Percentiles rank a stretch among this genome's conserved stretches.
Evolutionary conservation across 345 rosid species (phyloP).

Genomic region (Orychophragmus violaceus): DNA sequence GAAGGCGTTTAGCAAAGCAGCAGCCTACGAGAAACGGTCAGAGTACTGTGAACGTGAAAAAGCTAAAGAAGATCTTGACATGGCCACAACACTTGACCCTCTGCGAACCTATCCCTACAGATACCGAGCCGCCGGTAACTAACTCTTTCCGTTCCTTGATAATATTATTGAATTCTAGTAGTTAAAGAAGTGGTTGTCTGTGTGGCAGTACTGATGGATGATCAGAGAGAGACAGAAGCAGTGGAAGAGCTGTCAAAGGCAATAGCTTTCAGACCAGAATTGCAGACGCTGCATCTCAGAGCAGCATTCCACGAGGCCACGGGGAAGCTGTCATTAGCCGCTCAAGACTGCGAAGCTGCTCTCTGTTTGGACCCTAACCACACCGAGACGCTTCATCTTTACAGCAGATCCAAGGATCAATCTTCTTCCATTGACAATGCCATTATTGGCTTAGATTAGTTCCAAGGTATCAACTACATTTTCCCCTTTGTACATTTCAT

Average conservation of each 20-base stretch:
- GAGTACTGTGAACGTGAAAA: constrained; percentile 82
- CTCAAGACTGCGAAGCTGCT: constrained; percentile 84
- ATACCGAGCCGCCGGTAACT: constrained; percentile 91
- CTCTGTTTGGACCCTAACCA: constrained; percentile 85
- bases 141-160: background rate
- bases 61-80: constrained; percentile 74
- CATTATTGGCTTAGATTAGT: constrained; percentile 15
- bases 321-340: constrained; percentile 54
- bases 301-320: constrained; percentile 88
- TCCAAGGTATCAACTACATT: constrained; percentile 14
- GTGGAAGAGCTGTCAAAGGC: constrained; percentile 84
- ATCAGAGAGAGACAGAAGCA: constrained; percentile 77
- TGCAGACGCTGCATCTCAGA: constrained; percentile 89
- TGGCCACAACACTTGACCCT: constrained; percentile 81
- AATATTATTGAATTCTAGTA: background rate
- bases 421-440: constrained; percentile 35
- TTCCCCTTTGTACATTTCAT: background rate
- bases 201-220: constrained; percentile 81
- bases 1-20: constrained; percentile 59
- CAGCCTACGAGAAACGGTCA: constrained; percentile 90
- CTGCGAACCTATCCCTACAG: constrained; percentile 91
- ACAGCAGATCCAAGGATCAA: constrained; percentile 50
- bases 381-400: constrained; percentile 64
- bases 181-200: background rate
- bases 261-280: constrained; percentile 77